Base-by-base conservation (phyloP, 345 rosid species). In the Jatropha curcas region DNA sequence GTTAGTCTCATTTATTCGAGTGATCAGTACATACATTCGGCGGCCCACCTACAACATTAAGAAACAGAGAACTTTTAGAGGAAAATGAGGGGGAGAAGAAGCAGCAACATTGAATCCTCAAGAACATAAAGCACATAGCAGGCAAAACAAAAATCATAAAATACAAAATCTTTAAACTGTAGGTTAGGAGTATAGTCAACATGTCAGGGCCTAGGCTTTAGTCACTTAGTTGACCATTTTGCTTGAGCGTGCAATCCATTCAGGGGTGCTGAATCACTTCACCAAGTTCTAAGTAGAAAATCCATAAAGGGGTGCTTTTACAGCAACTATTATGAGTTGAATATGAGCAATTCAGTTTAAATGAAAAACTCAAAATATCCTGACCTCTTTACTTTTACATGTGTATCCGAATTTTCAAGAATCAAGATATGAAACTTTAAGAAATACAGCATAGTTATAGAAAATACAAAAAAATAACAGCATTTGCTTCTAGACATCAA, bases 41-140 rank as follows among this genome's bases (percentile, higher is more conserved):
- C 90, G 82, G 37, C 92, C 97, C 74, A 94, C 94, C 98, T 92
- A 69, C 22, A 75, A n/a, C 46, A 72, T 61, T 31, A 81, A 71
- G 61, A 76, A 80, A 68, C 22, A 51, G 65, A n/a, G 30, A 41
- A 67, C 16, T 9, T 3, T 24, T 53, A 53, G 24, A 39, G 6
- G 1, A 19, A 39, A 60, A 56, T 2, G 24, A 37, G 24, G 3
- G 3, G 35, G 25, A 9, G 61, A 41, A 41, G 14, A 20, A 67
- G 45, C 24, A 68, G 56, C 50, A n/a, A 28, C 35, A 11, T 62
- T 53, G 27, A 12, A 25, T 51, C 27, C 60, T 24, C 8, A 57
- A 43, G 34, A 64, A 41, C 51, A 41, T 17, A 34, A 37, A 35
- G 51, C 56, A 72, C n/a, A 35, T 13, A 10, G 28, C 9, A 2